Evolutionary conservation across 139 green algal genomes (phyloP).

Genomic region (Nannochloris sp.): DNA sequence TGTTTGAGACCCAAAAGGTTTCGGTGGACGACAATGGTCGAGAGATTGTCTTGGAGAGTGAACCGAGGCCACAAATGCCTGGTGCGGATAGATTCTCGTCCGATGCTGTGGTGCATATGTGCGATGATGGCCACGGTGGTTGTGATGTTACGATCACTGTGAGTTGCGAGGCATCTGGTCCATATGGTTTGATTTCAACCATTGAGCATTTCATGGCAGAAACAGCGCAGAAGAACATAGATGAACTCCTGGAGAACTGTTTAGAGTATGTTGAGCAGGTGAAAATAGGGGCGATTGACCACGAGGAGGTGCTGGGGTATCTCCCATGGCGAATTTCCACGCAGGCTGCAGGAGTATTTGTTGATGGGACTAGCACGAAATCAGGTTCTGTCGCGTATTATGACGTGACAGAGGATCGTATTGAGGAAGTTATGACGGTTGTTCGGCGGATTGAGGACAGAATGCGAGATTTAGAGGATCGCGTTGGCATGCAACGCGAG

Average conservation of each 20-base stretch:
- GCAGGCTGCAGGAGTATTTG: not conserved
- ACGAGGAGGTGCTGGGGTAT: not conserved
- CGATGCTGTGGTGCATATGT: conserved; percentile 1
- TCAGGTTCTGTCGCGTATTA: not conserved
- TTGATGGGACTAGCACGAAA: conserved; percentile 2
- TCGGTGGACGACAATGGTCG: not conserved
- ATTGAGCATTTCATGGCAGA: conserved; percentile 31
- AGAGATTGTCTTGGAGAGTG: conserved; percentile 3
- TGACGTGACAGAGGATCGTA: not conserved
- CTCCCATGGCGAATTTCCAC: not conserved
- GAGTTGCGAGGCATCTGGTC: conserved; percentile 1
- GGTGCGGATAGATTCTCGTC: conserved; percentile 22
- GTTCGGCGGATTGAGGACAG: not conserved
- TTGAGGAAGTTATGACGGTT: not conserved
- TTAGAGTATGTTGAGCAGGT: not conserved
- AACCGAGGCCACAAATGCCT: conserved; percentile 21
- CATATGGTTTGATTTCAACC: conserved; percentile 15
- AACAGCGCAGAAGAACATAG: conserved; percentile 1
- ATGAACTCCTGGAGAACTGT: conserved; percentile 11
- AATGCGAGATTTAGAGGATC: too few relatives aligned
- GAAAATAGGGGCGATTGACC: not conserved
- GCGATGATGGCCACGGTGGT: not conserved
- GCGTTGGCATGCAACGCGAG: too few relatives aligned
- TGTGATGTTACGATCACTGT: conserved; percentile 1
- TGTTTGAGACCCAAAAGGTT: conserved; percentile 21